A percentile compares a stretch with the other conserved stretches of the same genome.
Conservation (phyloP, 768 basidiomycete species). For the Trichaptum fuscoviolaceum region DNA sequence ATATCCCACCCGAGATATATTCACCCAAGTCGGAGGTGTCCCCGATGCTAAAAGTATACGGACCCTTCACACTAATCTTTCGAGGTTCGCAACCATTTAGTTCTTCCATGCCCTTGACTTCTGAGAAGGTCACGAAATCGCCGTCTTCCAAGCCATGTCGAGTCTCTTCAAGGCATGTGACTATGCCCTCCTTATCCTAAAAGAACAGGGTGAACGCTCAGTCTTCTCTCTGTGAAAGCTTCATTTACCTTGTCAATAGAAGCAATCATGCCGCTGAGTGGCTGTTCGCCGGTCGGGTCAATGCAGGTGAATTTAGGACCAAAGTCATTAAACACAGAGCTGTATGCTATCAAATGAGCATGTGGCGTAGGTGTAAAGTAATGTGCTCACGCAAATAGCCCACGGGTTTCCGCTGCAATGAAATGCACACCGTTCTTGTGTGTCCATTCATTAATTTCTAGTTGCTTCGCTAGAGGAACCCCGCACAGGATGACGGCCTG, state of each 20-base stretch:
- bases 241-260: slow-evolving; percentile 75
- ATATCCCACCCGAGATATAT: slow-evolving; percentile 88
- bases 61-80: slow-evolving; percentile 91
- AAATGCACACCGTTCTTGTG: slow-evolving; percentile 87
- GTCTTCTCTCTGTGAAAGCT: background rate
- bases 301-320: slow-evolving; percentile 92
- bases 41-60: slow-evolving; percentile 95
- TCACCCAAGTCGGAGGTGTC: slow-evolving; percentile 74
- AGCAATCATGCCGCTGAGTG: slow-evolving; percentile 92
- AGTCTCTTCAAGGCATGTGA: slow-evolving; percentile 95
- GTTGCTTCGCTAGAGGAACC: slow-evolving; percentile 68
- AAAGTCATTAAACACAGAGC: slow-evolving; percentile 95
- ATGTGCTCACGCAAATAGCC: slow-evolving; percentile 80
- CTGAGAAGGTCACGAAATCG: slow-evolving; percentile 93
- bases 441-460: slow-evolving; percentile 96
- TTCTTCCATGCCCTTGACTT: slow-evolving; percentile 92
- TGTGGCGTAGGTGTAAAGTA: background rate
- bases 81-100: slow-evolving; percentile 88
- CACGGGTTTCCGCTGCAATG: slow-evolving; percentile 85
- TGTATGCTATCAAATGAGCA: slow-evolving; percentile 24
- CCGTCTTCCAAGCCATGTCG: slow-evolving; percentile 99
- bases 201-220: slow-evolving; percentile 4
- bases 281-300: slow-evolving; percentile 97
- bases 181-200: slow-evolving; percentile 84
- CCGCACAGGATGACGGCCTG: slow-evolving; percentile 90